A percentile compares a stretch with the other conserved stretches of the same genome.
phyloP scores from a whole-genome alignment of 495 filamentous ascomycete genomes.

The Annulohypoxylon moriforme region DNA sequence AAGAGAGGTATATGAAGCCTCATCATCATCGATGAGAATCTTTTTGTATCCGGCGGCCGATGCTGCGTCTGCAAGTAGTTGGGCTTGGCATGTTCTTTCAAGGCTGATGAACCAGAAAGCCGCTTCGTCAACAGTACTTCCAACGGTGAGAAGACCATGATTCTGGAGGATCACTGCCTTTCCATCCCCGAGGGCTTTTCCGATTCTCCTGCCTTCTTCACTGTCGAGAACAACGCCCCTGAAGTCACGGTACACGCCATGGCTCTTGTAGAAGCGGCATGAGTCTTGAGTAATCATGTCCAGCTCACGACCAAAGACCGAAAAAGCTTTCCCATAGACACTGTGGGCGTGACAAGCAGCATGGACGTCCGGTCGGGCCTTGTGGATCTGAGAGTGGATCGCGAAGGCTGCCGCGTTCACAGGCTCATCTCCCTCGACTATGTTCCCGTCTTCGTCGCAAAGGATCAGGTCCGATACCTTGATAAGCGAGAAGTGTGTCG shows the following conservation, averaged over 20 bases:
- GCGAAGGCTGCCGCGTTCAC: slow-evolving; percentile 72
- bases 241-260: slow-evolving; percentile 54
- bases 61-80: slow-evolving; percentile 73
- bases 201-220: slow-evolving; percentile 71
- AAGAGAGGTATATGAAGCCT: slow-evolving; percentile 59
- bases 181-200: slow-evolving; percentile 66
- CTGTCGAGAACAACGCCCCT: slow-evolving; percentile 65
- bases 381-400: slow-evolving; percentile 66
- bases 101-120: slow-evolving; percentile 75
- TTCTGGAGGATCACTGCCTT: slow-evolving; percentile 77
- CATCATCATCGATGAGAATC: slow-evolving; percentile 64
- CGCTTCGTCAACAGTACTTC: slow-evolving; percentile 72
- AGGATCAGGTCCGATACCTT: slow-evolving; percentile 63
- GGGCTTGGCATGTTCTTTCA: slow-evolving; percentile 73
- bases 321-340: slow-evolving; percentile 62
- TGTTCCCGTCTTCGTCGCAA: slow-evolving; percentile 63
- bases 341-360: slow-evolving; percentile 64
- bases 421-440: slow-evolving; percentile 61
- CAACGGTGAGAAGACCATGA: slow-evolving; percentile 73
- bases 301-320: slow-evolving; percentile 60
- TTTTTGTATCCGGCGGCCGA: slow-evolving; percentile 67
- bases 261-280: slow-evolving; percentile 65
- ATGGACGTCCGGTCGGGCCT: slow-evolving; percentile 61
- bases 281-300: slow-evolving; percentile 63
- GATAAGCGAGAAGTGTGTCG: slow-evolving; percentile 67